Conservation (phyloP, 176 grass and related monocot genomes). For the Hsuehochloa calcarea region DNA sequence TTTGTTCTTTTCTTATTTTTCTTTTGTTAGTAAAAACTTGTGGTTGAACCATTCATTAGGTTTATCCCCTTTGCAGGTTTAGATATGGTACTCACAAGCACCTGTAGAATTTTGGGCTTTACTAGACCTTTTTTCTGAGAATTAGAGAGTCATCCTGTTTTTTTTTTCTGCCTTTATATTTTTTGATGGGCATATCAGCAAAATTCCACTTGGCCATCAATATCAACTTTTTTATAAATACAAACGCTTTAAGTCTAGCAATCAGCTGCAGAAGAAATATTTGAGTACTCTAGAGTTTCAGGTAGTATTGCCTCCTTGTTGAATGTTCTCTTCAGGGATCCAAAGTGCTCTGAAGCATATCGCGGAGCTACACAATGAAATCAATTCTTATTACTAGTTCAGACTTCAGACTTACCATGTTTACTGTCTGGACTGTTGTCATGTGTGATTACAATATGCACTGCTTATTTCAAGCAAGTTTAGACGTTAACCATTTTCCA, state of each 20-base stretch:
- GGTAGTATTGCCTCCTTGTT: background rate
- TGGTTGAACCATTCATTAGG: background rate
- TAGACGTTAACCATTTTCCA: background rate
- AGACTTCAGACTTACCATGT: background rate
- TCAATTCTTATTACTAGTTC: background rate
- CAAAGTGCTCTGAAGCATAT: background rate
- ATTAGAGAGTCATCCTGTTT: background rate
- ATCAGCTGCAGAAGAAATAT: background rate
- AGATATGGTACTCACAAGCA: background rate
- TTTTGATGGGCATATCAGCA: background rate
- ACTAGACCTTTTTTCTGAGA: background rate
- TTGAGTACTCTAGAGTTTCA: background rate
- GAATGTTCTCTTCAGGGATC: background rate
- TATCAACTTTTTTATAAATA: background rate
- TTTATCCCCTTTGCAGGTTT: background rate
- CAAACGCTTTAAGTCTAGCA: background rate
- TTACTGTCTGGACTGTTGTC: background rate
- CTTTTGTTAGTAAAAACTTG: background rate
- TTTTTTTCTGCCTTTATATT: background rate
- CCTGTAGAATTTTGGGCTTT: background rate
- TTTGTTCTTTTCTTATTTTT: background rate
- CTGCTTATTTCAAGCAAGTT: background rate
- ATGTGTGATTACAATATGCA: slow-evolving; percentile 6
- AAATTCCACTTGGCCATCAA: background rate
- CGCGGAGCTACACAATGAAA: background rate